Evolutionary conservation across 106 monocot genomes (phyloP).

Genomic region (Dendrobium nobile): DNA sequence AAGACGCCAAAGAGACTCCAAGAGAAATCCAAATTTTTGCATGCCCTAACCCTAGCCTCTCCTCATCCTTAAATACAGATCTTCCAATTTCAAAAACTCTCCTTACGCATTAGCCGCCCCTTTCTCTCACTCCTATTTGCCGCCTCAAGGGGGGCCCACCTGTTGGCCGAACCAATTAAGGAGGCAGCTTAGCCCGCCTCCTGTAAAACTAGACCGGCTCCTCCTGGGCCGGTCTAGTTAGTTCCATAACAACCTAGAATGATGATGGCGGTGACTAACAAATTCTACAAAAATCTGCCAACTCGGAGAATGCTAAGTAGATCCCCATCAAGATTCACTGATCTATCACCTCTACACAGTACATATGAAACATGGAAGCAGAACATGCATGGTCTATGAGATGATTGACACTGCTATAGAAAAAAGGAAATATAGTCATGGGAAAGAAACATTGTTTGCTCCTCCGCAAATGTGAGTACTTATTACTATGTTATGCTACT

Average conservation of each 20-base stretch:
- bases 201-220: too few species aligned
- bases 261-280: neutral
- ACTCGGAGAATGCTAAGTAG: neutral
- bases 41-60: too few species aligned
- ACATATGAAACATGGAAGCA: neutral
- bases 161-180: too few species aligned
- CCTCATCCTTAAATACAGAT: too few species aligned
- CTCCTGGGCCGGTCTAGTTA: too few species aligned
- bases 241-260: neutral
- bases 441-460: neutral
- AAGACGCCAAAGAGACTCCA: too few species aligned
- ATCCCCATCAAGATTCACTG: neutral
- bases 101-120: too few species aligned
- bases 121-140: too few species aligned
- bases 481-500: neutral
- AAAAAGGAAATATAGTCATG: neutral
- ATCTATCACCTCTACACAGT: neutral
- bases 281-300: neutral
- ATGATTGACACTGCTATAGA: neutral
- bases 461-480: neutral
- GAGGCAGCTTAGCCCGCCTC: too few species aligned
- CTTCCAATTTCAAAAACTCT: too few species aligned
- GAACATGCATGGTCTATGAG: neutral
- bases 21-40: too few species aligned
- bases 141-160: too few species aligned